Percentiles rank a stretch among this genome's conserved stretches.
phyloP scores from a whole-genome alignment of 768 basidiomycete genomes.

The Exsudoporus frostii region DNA sequence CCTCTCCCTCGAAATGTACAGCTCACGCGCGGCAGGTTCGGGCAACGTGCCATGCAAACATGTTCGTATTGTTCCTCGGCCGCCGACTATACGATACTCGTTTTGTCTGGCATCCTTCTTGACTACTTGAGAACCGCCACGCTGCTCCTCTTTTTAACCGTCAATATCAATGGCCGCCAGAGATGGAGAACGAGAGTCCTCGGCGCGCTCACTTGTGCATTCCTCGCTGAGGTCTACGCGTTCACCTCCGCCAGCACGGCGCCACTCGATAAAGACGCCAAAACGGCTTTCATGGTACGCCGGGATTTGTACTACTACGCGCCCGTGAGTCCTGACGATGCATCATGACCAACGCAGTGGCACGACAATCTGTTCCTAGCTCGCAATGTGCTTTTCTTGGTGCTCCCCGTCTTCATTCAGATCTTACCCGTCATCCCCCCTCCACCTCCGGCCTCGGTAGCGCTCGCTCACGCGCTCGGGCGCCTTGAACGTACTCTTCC shows the following conservation, averaged over 20 bases:
- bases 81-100: constrained; percentile 58
- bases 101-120: constrained; percentile 51
- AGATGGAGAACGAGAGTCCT: constrained; percentile 45
- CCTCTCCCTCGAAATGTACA: background rate
- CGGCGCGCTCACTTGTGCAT: constrained; percentile 46
- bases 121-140: constrained; percentile 58
- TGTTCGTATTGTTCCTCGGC: constrained; percentile 66
- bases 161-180: constrained; percentile 38
- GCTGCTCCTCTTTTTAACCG: constrained; percentile 46
- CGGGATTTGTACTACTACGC: background rate
- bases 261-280: constrained; percentile 41
- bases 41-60: constrained; percentile 58
- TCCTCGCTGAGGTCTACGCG: constrained; percentile 53
- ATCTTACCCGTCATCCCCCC: constrained; percentile 35
- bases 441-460: constrained; percentile 30
- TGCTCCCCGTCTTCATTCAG: constrained; percentile 51
- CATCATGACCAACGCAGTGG: constrained; percentile 44
- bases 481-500: constrained; percentile 38
- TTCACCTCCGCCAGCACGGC: constrained; percentile 46
- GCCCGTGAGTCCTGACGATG: background rate
- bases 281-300: constrained; percentile 40
- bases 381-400: constrained; percentile 58
- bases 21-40: constrained; percentile 47
- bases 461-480: constrained; percentile 23
- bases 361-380: constrained; percentile 55